Evolutionary conservation across 176 grass and related monocot species (phyloP).

Genomic region (Paspalum vaginatum): DNA sequence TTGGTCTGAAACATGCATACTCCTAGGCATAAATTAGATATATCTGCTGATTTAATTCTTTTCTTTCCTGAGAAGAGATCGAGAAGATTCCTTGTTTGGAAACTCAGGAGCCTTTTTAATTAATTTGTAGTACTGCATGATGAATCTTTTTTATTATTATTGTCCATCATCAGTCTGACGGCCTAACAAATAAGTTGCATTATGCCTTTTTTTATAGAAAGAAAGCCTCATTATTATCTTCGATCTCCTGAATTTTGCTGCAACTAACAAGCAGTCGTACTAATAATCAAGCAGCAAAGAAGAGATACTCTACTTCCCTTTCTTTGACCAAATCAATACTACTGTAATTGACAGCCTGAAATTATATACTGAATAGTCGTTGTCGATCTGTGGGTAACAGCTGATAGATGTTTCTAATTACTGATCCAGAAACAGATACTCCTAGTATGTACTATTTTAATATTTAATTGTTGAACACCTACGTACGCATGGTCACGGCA

Average conservation of each 20-base stretch:
- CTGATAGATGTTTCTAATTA: conserved; percentile 7
- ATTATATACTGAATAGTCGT: neutral
- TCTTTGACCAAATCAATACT: conserved; percentile 1
- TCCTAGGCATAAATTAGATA: neutral
- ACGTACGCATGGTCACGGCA: neutral
- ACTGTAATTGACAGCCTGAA: conserved; percentile 6
- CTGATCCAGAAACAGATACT: neutral
- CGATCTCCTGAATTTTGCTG: neutral
- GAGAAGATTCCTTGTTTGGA: neutral
- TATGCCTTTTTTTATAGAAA: neutral
- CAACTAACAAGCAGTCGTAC: neutral
- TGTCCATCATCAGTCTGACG: conserved; percentile 22
- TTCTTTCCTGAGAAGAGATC: neutral
- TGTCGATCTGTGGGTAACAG: neutral
- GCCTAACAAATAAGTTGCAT: conserved; percentile 47
- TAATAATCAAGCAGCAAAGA: neutral
- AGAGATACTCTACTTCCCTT: neutral
- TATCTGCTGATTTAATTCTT: neutral
- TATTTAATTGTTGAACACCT: neutral
- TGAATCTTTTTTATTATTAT: neutral
- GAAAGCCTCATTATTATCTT: conserved; percentile 34
- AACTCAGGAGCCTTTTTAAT: conserved; percentile 8
- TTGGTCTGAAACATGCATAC: neutral
- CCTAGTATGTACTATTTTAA: no score
- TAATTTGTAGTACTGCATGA: neutral